Evolutionary conservation across 371 early-diverging fungal species (phyloP).

Genomic region (Zancudomyces culisetae): DNA sequence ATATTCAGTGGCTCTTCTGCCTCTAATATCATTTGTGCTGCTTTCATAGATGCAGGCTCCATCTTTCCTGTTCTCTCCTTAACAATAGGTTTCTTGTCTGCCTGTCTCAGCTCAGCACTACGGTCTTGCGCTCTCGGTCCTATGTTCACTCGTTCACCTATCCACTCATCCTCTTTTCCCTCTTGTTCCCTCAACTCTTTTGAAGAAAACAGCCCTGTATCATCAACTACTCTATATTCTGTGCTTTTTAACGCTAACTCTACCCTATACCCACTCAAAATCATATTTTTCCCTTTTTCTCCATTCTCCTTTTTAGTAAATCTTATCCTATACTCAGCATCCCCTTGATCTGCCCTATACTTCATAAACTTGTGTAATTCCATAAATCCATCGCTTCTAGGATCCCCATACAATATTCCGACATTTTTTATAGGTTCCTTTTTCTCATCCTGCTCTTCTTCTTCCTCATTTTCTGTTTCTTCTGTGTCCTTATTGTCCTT

Average conservation of each 20-base stretch:
- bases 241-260: slow-evolving; percentile 81
- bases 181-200: not conserved
- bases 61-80: slow-evolving; percentile 37
- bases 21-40: slow-evolving; percentile 41
- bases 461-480: slow-evolving; percentile 10
- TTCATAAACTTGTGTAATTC: slow-evolving; percentile 13
- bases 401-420: slow-evolving; percentile 19
- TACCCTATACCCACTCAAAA: slow-evolving; percentile 73
- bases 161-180: slow-evolving; percentile 1
- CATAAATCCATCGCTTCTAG: slow-evolving; percentile 9
- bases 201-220: slow-evolving; percentile 35
- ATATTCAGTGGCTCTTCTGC: slow-evolving; percentile 33
- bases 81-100: slow-evolving; percentile 27
- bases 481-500: slow-evolving; percentile 8
- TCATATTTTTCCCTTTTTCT: not conserved
- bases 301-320: slow-evolving; percentile 21
- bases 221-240: slow-evolving; percentile 87
- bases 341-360: slow-evolving; percentile 7
- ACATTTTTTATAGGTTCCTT: not conserved
- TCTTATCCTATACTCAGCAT: slow-evolving; percentile 19
- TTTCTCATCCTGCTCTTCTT: slow-evolving; percentile 12
- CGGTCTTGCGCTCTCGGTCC: not conserved
- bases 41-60: slow-evolving; percentile 33
- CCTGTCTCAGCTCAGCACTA: slow-evolving; percentile 1
- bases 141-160: not conserved